Base-by-base conservation (phyloP, 140 eudicot genomes). In the Cichorium intybus region DNA sequence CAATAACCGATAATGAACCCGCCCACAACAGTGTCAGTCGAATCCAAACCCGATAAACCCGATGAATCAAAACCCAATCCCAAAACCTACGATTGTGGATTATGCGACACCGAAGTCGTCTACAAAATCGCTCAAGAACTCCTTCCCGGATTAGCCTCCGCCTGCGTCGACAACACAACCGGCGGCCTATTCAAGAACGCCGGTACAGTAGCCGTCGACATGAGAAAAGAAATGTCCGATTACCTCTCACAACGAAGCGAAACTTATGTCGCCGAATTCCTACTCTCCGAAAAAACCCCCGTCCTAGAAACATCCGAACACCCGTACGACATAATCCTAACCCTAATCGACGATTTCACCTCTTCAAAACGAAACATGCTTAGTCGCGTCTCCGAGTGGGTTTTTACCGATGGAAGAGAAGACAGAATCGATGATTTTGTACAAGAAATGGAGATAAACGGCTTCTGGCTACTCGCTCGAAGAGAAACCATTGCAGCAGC, bases 81-180 rank as follows among this genome's bases (percentile, higher is more conserved):
- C 55, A 73, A 81, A 55, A 48, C 68, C 69, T 78, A 65, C 58
- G 81, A 77, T 4, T 93, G 99, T 61, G 87, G 87, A 59, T 90
- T 88, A 4, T 85, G 66, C 35, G 97, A 93, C 81, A 72, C 79
- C 3, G 96, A 88, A 71, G 57, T 85, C 21, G 85, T 78, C 67
- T 77, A 81, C 79, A 88, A 82, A 79, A 81, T 93, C 64, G 95
- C 97, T 22, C 80, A 83, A 71, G 89, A 70, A 34, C 76, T 93
- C 63, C 90, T 93, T 37, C 87, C 92, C 1, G 99, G 99, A 61
- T 82, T 93, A 70, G 92, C 99, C 49, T 81, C 97, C 24, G 86
- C 97, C 50, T 88, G 97, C 58, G 81, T 93, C 27, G 99, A 93
- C 82, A 85, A 77, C 88, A 93, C 99, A 2, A 81, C 86, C 0